Evolutionary conservation across 2,329 filamentous ascomycete species (phyloP), one percentile per base, ranked within the genome.

Genomic region (Cladophialophora carrionii): DNA sequence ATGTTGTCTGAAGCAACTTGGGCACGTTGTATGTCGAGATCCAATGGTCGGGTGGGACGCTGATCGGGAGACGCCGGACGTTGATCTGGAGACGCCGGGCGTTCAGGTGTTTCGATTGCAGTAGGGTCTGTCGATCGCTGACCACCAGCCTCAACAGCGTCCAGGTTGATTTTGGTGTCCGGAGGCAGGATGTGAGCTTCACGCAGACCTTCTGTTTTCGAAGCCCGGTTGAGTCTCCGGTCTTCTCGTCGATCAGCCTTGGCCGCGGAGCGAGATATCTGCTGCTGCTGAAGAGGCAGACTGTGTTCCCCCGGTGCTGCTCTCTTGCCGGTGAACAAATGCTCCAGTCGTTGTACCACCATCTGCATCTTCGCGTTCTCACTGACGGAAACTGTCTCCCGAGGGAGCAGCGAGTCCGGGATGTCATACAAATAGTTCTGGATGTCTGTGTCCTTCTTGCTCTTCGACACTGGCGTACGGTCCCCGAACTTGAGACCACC

Each of bases 1-100:
- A 95, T 87, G 67, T 95, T 96, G 1, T 95, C 90, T 0, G 83
- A 81, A 0, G 91, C 90, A 5, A 89, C 80, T 73, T 94, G 91
- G 3, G 85, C 82, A n/a, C 91, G 87, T 73, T 91, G 85, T 2
- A 89, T 90, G 71, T 96, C 91, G 12, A 95, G 78, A 72, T 96
- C 91, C 46, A 87, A 80, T 14, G 90, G 90, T 31, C 90, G 82
- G 0, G 91, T 95, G 0, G 91, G 90, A 57, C 91, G 83, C 75
- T 96, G 91, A 62, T 92, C 88, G 0, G 85, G 84, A 0, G 80
- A 81, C 5, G 58, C 48, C 31, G 66, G 62, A n/a, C 91, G 83
- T 75, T 96, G 91, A 62, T 92, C 88, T 0, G 85, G 84, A 0
- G 80, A 81, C 5, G 58, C 48, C 31, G 66, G 62, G 12, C 63